These are phyloP conservation scores for Suhomyces anneliseae DNA, from an alignment of 1,139 yeast species.

Conservation along the genomic window DNA sequence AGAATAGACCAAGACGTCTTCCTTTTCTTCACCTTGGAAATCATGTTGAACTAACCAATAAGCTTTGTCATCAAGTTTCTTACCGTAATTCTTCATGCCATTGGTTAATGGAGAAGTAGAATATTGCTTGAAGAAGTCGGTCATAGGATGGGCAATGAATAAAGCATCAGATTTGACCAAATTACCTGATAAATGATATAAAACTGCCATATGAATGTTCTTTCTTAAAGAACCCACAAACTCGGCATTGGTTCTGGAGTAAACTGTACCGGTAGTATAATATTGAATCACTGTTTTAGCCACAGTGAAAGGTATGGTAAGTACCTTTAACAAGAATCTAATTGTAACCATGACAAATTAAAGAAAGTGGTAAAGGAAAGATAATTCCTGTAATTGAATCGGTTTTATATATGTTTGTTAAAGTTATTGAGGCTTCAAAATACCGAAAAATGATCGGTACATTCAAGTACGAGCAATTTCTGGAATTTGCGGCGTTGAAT, in stretches of 20 bases:
- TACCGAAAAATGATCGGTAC: no score
- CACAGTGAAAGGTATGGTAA: slow-evolving; percentile 22
- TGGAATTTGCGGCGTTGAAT: no score
- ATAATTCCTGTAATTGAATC: no score
- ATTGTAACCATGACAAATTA: slow-evolving; percentile 5
- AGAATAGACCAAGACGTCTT: slow-evolving; percentile 11
- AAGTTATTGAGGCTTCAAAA: no score
- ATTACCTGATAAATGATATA: slow-evolving; percentile 27
- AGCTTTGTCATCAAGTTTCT: slow-evolving; percentile 12
- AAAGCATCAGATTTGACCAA: slow-evolving; percentile 14
- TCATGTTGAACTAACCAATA: slow-evolving; percentile 19
- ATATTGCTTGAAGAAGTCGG: slow-evolving; percentile 10
- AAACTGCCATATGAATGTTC: slow-evolving; percentile 29
- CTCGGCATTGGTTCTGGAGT: slow-evolving; percentile 29
- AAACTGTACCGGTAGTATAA: slow-evolving; percentile 35
- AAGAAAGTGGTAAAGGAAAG: no score
- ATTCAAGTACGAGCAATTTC: no score
- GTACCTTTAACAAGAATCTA: slow-evolving; percentile 7
- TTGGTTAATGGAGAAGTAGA: slow-evolving; percentile 11
- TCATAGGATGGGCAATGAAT: slow-evolving; percentile 11
- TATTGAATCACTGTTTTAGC: slow-evolving; percentile 23
- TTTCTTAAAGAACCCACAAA: slow-evolving; percentile 31
- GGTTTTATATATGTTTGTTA: no score
- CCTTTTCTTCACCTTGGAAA: slow-evolving; percentile 4
- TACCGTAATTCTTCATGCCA: slow-evolving; percentile 16